Conservation (phyloP, 306 rosid genomes). For the Carpinus viminea region DNA sequence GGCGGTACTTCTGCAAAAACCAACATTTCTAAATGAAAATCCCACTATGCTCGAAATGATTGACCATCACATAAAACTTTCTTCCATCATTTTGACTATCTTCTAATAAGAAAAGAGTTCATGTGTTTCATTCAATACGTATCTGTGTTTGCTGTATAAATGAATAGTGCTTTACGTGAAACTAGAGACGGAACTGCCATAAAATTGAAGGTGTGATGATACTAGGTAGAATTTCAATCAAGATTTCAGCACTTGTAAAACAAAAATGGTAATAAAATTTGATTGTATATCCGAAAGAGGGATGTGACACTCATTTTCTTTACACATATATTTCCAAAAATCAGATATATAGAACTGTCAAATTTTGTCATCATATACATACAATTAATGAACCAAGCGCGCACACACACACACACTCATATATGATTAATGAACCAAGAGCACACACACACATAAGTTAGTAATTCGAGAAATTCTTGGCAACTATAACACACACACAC, state of each 20-base stretch:
- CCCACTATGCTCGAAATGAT: conserved; percentile 18
- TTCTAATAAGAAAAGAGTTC: neutral
- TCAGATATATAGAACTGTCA: neutral
- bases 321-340: neutral
- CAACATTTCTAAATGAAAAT: conserved; percentile 24
- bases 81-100: neutral
- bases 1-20: conserved; percentile 85
- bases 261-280: neutral
- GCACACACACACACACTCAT: too few relatives aligned
- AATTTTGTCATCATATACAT: neutral
- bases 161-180: neutral
- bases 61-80: conserved; percentile 3
- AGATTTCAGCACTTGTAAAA: neutral
- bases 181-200: neutral
- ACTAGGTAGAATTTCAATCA: neutral
- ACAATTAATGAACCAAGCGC: neutral
- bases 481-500: too few relatives aligned
- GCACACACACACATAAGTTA: too few relatives aligned
- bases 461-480: too few relatives aligned
- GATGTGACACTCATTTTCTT: neutral
- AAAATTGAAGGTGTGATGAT: neutral
- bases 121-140: conserved; percentile 1
- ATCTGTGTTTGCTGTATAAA: neutral
- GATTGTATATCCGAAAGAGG: neutral
- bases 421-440: too few relatives aligned